These are phyloP conservation scores for Venturia asperata DNA, from an alignment of 2,329 filamentous ascomycete genomes.

Conservation along the genomic window DNA sequence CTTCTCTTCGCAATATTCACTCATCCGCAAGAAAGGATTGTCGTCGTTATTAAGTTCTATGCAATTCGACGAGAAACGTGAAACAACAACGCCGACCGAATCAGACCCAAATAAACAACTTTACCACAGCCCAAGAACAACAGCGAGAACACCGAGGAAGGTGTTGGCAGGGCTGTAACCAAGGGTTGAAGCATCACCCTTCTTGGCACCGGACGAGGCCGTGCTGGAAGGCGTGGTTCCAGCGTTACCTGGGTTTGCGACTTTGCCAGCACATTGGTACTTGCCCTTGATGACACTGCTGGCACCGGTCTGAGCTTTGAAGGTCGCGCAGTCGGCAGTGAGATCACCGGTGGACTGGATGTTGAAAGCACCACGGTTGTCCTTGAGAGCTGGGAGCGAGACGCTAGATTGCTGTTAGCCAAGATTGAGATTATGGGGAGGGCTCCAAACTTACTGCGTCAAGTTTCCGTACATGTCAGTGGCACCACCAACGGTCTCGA, in stretches of 20 bases:
- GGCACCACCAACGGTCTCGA: slow-evolving; percentile 67
- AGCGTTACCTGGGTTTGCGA: slow-evolving; percentile 32
- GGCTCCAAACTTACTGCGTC: slow-evolving; percentile 58
- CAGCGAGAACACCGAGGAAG: slow-evolving; percentile 41
- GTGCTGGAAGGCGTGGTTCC: slow-evolving; percentile 30
- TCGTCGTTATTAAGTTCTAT: slow-evolving; percentile 19
- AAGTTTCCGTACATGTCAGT: slow-evolving; percentile 83
- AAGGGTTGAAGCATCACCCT: slow-evolving; percentile 35
- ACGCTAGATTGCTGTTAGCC: slow-evolving; percentile 47
- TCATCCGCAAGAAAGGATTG: slow-evolving; percentile 10
- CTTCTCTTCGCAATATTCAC: neutral
- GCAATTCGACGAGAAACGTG: slow-evolving; percentile 12
- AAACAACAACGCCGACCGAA: neutral
- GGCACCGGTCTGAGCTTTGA: slow-evolving; percentile 35
- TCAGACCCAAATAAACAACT: slow-evolving; percentile 31
- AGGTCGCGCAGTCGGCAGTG: slow-evolving; percentile 34
- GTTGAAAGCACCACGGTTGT: slow-evolving; percentile 46
- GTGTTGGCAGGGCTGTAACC: slow-evolving; percentile 35
- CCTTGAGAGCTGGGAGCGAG: slow-evolving; percentile 50
- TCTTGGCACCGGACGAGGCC: slow-evolving; percentile 23
- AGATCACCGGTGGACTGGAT: slow-evolving; percentile 41
- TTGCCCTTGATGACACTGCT: slow-evolving; percentile 39
- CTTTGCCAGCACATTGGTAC: slow-evolving; percentile 36
- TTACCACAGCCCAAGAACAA: slow-evolving; percentile 37
- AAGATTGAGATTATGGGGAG: neutral